phyloP scores from a whole-genome alignment of 805 yeast species.

The Saturnispora gosingensis region DNA sequence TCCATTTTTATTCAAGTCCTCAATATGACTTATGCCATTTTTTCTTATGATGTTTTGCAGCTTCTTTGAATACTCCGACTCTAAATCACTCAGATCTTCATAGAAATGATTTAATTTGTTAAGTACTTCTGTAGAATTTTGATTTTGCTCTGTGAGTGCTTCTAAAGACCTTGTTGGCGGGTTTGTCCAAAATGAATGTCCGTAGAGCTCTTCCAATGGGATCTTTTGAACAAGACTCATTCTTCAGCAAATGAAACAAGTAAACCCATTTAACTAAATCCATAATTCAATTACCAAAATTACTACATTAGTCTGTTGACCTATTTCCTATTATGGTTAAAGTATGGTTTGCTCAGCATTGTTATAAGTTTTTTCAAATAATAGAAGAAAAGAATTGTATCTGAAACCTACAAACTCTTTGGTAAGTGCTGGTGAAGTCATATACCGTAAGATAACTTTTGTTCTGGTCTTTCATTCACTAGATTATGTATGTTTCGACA shows the following conservation, averaged over 20 bases:
- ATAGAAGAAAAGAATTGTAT: too few species aligned
- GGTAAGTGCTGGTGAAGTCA: too few species aligned
- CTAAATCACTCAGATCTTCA: constrained; percentile 51
- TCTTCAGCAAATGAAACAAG: not conserved
- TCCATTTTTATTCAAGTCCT: constrained; percentile 3
- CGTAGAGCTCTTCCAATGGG: not conserved
- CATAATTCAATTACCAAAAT: not conserved
- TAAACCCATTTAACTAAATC: not conserved
- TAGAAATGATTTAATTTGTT: constrained; percentile 41
- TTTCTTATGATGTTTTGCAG: constrained; percentile 34
- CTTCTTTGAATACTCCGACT: constrained; percentile 60
- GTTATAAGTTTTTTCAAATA: not conserved
- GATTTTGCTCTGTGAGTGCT: constrained; percentile 46
- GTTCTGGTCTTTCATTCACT: too few species aligned
- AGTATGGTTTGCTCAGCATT: not conserved
- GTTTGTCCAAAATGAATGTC: constrained; percentile 5
- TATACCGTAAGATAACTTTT: too few species aligned
- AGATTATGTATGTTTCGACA: too few species aligned
- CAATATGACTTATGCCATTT: constrained; percentile 28
- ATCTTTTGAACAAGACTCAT: not conserved
- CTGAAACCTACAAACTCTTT: too few species aligned
- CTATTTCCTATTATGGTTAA: not conserved
- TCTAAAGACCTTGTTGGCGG: constrained; percentile 13
- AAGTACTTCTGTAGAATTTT: constrained; percentile 49
- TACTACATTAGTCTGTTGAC: not conserved